Evolutionary conservation across 306 rosid genomes (phyloP).

Genomic region (Crataegus laevigata): DNA sequence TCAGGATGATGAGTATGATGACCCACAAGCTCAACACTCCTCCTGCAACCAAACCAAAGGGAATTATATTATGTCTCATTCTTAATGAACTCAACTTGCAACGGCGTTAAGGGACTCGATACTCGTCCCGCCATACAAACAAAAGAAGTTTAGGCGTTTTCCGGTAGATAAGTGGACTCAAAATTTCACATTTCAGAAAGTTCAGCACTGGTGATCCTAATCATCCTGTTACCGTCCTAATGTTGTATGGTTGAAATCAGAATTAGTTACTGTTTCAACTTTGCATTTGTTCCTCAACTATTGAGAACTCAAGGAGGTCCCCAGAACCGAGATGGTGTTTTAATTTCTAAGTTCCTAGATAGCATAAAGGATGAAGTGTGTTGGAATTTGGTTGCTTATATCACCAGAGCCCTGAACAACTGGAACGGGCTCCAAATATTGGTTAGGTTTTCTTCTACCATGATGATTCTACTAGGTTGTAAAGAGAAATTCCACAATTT

Average conservation of each 20-base stretch:
- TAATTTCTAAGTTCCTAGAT: background rate
- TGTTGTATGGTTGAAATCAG: background rate
- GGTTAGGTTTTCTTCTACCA: background rate
- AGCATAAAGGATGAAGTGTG: background rate
- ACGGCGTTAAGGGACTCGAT: background rate
- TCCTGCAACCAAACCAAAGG: constrained; percentile 34
- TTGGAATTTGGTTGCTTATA: background rate
- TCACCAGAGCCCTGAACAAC: background rate
- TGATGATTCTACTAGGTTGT: background rate
- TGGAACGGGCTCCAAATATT: background rate
- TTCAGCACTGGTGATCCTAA: background rate
- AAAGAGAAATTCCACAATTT: constrained; percentile 7
- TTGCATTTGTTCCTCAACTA: background rate
- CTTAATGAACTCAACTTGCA: background rate
- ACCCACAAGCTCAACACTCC: constrained; percentile 57
- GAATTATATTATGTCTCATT: background rate
- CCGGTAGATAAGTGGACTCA: background rate
- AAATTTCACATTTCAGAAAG: background rate
- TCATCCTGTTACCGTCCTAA: background rate
- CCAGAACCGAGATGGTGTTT: background rate
- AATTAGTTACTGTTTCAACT: background rate
- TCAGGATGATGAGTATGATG: constrained; percentile 45
- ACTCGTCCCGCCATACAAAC: background rate
- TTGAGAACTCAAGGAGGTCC: background rate
- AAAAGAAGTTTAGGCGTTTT: background rate